Percentiles rank a stretch among this genome's conserved stretches.
phyloP scores from a whole-genome alignment of 2,329 filamentous ascomycete species.

The Blumeria hordei region DNA sequence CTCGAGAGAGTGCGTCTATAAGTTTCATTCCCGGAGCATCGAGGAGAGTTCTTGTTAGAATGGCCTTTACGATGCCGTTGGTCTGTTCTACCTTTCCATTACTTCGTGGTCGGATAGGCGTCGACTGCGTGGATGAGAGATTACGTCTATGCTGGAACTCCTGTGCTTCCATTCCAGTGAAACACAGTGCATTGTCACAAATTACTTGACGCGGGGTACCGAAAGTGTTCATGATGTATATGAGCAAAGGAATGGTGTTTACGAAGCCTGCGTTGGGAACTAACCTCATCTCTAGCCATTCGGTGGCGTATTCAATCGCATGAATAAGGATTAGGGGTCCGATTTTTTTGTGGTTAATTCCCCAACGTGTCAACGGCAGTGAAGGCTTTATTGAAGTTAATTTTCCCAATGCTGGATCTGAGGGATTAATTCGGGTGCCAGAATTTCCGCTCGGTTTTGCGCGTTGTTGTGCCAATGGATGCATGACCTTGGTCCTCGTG shows the following conservation, averaged over 20 bases:
- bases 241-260: not conserved
- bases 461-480: not conserved
- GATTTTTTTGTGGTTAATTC: not conserved
- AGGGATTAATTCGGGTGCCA: not conserved
- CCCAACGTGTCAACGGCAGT: not conserved
- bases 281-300: not conserved
- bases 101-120: not conserved
- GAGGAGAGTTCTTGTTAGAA: not conserved
- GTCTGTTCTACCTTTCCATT: not conserved
- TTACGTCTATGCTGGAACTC: not conserved
- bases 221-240: not conserved
- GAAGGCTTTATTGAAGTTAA: not conserved
- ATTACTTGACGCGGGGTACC: not conserved
- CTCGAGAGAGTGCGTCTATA: not conserved
- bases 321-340: not conserved
- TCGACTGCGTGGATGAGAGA: not conserved
- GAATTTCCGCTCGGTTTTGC: not conserved
- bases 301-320: not conserved
- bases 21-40: not conserved
- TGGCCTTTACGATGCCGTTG: not conserved
- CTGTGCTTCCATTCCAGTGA: not conserved
- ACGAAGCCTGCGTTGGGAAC: not conserved
- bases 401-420: not conserved
- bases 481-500: not conserved
- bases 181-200: not conserved